Percentiles rank a stretch among this genome's conserved stretches.
phyloP scores from a whole-genome alignment of 2,329 filamentous ascomycete species.

The Atkinsonella texensis region DNA sequence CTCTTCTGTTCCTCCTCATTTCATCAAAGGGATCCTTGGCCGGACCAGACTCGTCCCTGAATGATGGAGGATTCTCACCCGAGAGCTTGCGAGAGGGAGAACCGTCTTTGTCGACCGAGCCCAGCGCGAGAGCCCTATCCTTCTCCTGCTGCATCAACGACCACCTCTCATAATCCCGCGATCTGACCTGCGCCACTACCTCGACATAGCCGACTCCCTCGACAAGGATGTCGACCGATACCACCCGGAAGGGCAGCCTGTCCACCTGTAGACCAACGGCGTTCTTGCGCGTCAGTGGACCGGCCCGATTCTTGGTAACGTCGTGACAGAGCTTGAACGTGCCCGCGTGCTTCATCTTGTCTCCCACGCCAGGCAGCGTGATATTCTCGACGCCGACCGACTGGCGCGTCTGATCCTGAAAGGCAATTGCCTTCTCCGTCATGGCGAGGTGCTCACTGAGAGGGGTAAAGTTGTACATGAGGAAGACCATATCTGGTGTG shows the following conservation, averaged over 20 bases:
- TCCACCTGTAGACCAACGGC: slow-evolving; percentile 54
- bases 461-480: slow-evolving; percentile 81
- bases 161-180: slow-evolving; percentile 26
- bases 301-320: slow-evolving; percentile 68
- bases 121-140: slow-evolving; percentile 12
- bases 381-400: slow-evolving; percentile 50
- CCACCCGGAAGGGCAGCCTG: slow-evolving; percentile 64
- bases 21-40: slow-evolving; percentile 14
- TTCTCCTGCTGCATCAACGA: slow-evolving; percentile 8
- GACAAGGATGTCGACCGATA: slow-evolving; percentile 74
- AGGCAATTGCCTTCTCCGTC: slow-evolving; percentile 65
- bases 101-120: slow-evolving; percentile 6
- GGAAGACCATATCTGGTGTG: slow-evolving; percentile 46
- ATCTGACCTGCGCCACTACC: slow-evolving; percentile 68
- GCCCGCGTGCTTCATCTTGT: slow-evolving; percentile 57
- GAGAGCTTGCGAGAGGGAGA: not conserved
- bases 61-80: slow-evolving; percentile 1
- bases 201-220: slow-evolving; percentile 94
- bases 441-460: slow-evolving; percentile 64
- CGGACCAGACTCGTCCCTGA: not conserved
- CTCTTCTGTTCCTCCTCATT: slow-evolving; percentile 17
- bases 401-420: slow-evolving; percentile 53
- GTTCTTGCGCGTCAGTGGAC: slow-evolving; percentile 53
- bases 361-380: slow-evolving; percentile 42
- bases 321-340: slow-evolving; percentile 66